Evolutionary conservation across 2,329 filamentous ascomycete genomes (phyloP), one percentile per base, ranked within the genome.

Genomic region (Coleophoma cylindrospora): DNA sequence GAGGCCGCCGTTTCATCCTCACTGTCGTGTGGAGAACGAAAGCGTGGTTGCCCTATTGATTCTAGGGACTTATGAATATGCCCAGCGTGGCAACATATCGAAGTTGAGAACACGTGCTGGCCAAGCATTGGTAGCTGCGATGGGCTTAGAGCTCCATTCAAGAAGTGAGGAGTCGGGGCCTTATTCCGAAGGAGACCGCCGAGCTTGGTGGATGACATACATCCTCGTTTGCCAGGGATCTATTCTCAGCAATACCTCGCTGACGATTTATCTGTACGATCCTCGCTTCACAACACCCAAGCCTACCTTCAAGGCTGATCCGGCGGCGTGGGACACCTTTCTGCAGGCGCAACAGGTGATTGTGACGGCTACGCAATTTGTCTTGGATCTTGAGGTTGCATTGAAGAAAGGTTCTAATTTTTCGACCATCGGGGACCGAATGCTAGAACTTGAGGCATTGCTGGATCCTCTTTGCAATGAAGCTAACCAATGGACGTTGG

Each of bases 171-270:
- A 63, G 7, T 67, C 72, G 34, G 69, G 72, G 40, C 60, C 63
- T 37, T 75, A 66, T 52, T 62, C 70, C 1, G 75, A 79, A 55
- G 72, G 72, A 12, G 70, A 69, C 55, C 65, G 73, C 32, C 67
- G 75, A 32, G 66, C 70, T 6, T 79, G 75, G 75, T 79, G 75
- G 75, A 77, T 77, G 72, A 77, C 74, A 65, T 79, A 78, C 51
- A 68, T 76, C 14, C 73, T 69, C 51, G 70, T 72, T 5, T 76
- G 73, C 40, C 76, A 80, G 57, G 72, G 68, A 11, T 70, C 74
- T 1, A 76, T 79, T 48, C 73, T 78, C 19, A 76, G 72, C 62
- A 76, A 74, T 49, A 70, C 69, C 53, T 61, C 68, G 37, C 70
- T 73, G 4, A 68, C 70, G 8, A 72, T 76, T 48, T 64, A 71